A percentile compares a stretch with the other conserved stretches of the same genome.
Evolutionary conservation across 1,139 yeast species (phyloP).

Genomic region (Pichia sp.): DNA sequence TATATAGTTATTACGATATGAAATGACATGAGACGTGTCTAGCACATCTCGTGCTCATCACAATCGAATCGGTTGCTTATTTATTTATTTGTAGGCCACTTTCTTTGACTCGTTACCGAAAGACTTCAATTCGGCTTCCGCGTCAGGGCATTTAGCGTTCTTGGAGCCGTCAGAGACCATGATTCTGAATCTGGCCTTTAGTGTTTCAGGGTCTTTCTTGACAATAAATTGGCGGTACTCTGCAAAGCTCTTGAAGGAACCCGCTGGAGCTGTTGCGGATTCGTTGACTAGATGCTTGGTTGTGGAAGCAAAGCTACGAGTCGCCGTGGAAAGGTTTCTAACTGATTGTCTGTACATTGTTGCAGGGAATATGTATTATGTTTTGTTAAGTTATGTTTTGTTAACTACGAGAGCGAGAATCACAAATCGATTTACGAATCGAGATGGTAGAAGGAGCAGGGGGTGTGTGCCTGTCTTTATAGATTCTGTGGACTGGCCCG

Average conservation of each 20-base stretch:
- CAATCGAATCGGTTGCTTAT: no score
- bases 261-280: slow-evolving; percentile 4
- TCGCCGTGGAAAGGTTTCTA: slow-evolving; percentile 1
- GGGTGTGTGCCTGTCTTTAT: no score
- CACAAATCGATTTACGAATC: no score
- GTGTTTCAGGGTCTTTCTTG: slow-evolving; percentile 44
- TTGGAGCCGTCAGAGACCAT: slow-evolving; percentile 14
- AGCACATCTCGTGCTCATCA: no score
- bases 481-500: no score
- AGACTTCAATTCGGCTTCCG: slow-evolving; percentile 9
- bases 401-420: no score
- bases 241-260: slow-evolving; percentile 45
- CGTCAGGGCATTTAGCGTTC: slow-evolving; percentile 13
- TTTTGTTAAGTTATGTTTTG: no score
- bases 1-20: no score
- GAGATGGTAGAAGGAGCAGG: no score
- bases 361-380: no score
- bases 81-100: slow-evolving; percentile 27
- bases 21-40: no score
- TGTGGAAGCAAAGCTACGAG: neutral
- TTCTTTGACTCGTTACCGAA: slow-evolving; percentile 23
- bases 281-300: neutral
- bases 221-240: slow-evolving; percentile 47
- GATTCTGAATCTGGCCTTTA: slow-evolving; percentile 24
- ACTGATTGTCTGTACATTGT: neutral